phyloP scores from a whole-genome alignment of 805 yeast species.

The Candida pini region DNA sequence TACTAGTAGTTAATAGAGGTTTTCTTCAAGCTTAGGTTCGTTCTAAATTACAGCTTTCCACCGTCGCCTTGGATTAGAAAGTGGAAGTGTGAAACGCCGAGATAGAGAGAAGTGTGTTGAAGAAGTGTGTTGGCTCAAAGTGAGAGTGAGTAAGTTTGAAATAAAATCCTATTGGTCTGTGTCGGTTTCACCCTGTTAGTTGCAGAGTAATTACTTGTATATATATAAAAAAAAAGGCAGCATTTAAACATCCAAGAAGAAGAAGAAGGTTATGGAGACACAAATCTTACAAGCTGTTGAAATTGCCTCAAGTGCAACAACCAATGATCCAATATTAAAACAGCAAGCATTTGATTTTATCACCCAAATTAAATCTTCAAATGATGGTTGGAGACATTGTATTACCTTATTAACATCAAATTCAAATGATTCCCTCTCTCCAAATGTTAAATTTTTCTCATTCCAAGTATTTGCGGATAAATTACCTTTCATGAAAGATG shows the following conservation, averaged over 20 bases:
- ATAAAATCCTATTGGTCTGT: too few species aligned
- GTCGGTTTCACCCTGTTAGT: too few species aligned
- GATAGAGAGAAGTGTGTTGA: too few species aligned
- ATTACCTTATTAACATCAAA: conserved; percentile 37
- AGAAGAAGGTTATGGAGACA: conserved; percentile 23
- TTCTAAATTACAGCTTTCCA: too few species aligned
- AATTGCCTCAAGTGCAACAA: conserved; percentile 68
- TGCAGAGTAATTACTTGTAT: background rate
- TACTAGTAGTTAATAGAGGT: too few species aligned
- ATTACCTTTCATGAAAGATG: conserved; percentile 37
- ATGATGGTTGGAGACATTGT: conserved; percentile 52
- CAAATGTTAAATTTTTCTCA: conserved; percentile 58
- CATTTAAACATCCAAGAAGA: background rate
- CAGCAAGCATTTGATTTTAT: conserved; percentile 55
- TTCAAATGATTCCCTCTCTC: conserved; percentile 32
- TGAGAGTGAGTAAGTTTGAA: too few species aligned
- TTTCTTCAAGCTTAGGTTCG: too few species aligned
- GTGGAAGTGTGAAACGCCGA: too few species aligned
- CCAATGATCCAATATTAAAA: conserved; percentile 55
- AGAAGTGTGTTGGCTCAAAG: too few species aligned
- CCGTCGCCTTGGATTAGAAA: too few species aligned
- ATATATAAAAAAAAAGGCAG: too few species aligned
- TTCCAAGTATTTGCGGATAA: conserved; percentile 65
- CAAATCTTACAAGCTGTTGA: conserved; percentile 88
- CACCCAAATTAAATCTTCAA: conserved; percentile 46